Percentiles rank a stretch among this genome's conserved stretches.
phyloP scores from a whole-genome alignment of 2,329 filamentous ascomycete species.

The Elsinoe necatrix region DNA sequence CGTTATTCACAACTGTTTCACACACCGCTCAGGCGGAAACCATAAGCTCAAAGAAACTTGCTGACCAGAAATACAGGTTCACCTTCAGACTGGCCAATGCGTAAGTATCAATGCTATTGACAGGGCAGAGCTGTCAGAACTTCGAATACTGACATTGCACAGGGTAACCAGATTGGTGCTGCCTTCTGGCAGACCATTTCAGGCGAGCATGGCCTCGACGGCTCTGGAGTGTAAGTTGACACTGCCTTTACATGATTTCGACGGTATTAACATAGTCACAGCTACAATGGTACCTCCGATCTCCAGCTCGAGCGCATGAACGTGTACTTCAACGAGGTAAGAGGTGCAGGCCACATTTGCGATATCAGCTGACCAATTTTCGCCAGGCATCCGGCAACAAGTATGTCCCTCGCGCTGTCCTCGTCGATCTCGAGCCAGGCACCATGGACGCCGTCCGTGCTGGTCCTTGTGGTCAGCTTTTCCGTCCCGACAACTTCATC shows the following conservation, averaged over 20 bases:
- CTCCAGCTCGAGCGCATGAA: constrained; percentile 99
- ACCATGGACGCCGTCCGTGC: constrained; percentile 99
- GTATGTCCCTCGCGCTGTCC: constrained; percentile 97
- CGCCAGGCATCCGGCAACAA: constrained; percentile 86
- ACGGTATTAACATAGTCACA: constrained; percentile 35
- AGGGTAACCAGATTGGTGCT: constrained; percentile 99
- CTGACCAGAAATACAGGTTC: constrained; percentile 68
- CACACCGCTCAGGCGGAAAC: constrained; percentile 25
- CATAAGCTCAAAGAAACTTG: constrained; percentile 32
- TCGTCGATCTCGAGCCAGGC: constrained; percentile 98
- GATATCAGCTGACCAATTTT: constrained; percentile 25
- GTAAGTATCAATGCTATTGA: constrained; percentile 49
- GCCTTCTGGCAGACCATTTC: constrained; percentile 76
- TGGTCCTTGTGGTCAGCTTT: constrained; percentile 96
- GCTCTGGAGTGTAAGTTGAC: constrained; percentile 76
- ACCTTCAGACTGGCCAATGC: constrained; percentile 99
- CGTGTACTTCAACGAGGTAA: constrained; percentile 95
- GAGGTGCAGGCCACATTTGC: constrained; percentile 22
- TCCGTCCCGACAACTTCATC: constrained; percentile 99
- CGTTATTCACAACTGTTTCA: constrained; percentile 31
- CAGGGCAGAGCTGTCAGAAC: constrained; percentile 16
- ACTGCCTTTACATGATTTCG: background rate
- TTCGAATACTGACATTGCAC: constrained; percentile 23
- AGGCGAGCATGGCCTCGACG: constrained; percentile 85
- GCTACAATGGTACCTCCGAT: constrained; percentile 96